Evolutionary conservation across 2,329 filamentous ascomycete species (phyloP), one percentile per base, ranked within the genome.

Genomic region (Claviceps maximensis): DNA sequence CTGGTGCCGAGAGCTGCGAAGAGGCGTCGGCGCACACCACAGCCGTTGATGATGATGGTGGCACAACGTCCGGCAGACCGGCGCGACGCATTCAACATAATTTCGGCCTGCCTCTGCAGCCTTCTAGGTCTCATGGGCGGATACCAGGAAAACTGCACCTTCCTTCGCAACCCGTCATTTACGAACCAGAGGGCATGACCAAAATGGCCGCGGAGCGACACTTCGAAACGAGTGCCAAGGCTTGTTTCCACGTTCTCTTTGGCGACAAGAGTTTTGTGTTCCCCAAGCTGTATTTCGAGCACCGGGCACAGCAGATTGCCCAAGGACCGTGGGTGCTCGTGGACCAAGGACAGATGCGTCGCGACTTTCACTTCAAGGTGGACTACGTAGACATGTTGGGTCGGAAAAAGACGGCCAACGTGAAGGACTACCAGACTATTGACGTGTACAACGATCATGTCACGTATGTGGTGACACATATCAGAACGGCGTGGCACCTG

Each of bases 211-310:
- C 87, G 1, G 87, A 95, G 65, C 82, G 87, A 56, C 79, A 89
- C 58, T 95, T 95, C 65, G 86, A 94, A 59, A 84, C 97, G 56
- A 94, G 88, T 57, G 86, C 93, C 47, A 97, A 98, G 67, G 89
- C 88, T 0, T 82, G 95, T 54, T 98, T 97, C 67, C 91, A 97
- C 63, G 87, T 97, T 17, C 78, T 98, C 50, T 98, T 97, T 67
- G 93, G 93, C 40, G 93, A 98, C 68, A 95, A 91, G 70, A 95
- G 88, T 65, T 88, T 90, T 36, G 84, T 97, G 41, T 98, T 96
- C 70, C 89, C 93, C 61, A 83, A 91, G 62, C 75, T 97, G 31
- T 91, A 96, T 65, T 85, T 88, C 64, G 89, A 95, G 65, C 79
- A 87, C 50, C 79, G 83, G 61, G 88, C 87, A 15, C 80, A 84